Evolutionary conservation across 495 filamentous ascomycete species (phyloP).

Genomic region (Penicillium salamii): DNA sequence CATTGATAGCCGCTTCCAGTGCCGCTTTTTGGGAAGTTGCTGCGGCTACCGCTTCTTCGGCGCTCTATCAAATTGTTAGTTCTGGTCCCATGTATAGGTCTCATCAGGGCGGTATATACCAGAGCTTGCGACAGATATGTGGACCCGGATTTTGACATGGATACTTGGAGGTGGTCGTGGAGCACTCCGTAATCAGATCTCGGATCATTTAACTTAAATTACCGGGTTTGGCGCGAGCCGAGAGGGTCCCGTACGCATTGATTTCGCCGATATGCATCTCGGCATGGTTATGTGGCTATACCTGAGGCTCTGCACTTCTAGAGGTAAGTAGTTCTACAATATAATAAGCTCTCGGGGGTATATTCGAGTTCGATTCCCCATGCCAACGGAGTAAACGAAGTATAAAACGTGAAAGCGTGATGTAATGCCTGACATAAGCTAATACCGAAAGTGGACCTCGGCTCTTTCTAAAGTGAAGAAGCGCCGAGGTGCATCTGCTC

Average conservation of each 20-base stretch:
- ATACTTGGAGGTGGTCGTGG: constrained; percentile 15
- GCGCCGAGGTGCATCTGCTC: constrained; percentile 33
- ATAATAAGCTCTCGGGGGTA: background rate
- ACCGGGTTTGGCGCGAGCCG: constrained; percentile 5
- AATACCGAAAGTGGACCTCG: constrained; percentile 33
- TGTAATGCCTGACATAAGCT: constrained; percentile 6
- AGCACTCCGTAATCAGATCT: constrained; percentile 11
- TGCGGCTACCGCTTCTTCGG: constrained; percentile 53
- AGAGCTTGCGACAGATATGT: constrained; percentile 26
- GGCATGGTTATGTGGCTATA: background rate
- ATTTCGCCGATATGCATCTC: background rate
- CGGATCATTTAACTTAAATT: constrained; percentile 4
- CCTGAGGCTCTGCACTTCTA: background rate
- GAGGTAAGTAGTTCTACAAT: background rate
- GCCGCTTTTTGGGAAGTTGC: constrained; percentile 63
- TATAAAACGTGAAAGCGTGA: background rate
- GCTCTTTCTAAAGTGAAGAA: constrained; percentile 29
- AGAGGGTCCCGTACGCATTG: background rate
- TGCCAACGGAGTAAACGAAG: background rate
- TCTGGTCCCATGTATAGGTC: background rate
- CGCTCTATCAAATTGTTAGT: constrained; percentile 50
- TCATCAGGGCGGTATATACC: constrained; percentile 6
- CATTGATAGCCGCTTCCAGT: constrained; percentile 67
- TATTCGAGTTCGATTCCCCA: background rate
- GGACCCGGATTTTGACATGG: constrained; percentile 30